Conservation (phyloP, 345 rosid genomes). For the Trapa incisa region DNA sequence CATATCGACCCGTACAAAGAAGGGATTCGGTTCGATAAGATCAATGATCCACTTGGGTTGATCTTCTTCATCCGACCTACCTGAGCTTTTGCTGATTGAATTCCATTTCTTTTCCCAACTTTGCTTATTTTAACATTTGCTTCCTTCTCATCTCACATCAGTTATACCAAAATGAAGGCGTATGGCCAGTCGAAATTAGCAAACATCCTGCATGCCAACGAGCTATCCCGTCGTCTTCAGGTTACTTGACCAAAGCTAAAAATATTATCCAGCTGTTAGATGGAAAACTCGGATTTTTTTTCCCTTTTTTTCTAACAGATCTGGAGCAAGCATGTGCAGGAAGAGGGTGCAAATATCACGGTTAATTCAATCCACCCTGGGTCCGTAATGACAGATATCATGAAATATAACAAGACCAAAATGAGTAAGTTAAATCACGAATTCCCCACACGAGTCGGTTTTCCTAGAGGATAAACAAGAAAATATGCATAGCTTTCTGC, state of each 20-base stretch:
- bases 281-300: background rate
- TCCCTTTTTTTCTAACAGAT: background rate
- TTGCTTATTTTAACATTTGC: background rate
- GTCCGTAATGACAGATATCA: slow-evolving; percentile 71
- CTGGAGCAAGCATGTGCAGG: slow-evolving; percentile 23
- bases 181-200: slow-evolving; percentile 94
- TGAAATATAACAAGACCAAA: slow-evolving; percentile 37
- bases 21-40: slow-evolving; percentile 50
- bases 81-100: background rate
- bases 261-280: background rate
- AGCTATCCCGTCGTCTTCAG: slow-evolving; percentile 77
- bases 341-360: slow-evolving; percentile 68
- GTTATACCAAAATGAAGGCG: slow-evolving; percentile 78
- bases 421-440: slow-evolving; percentile 46
- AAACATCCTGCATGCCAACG: slow-evolving; percentile 74
- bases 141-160: slow-evolving; percentile 11
- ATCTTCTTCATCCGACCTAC: background rate
- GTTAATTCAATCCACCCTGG: slow-evolving; percentile 90
- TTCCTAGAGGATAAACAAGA: too few relatives aligned
- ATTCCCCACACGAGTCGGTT: too few relatives aligned
- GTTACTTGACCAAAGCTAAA: slow-evolving; percentile 14
- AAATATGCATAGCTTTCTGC: too few relatives aligned
- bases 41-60: slow-evolving; percentile 39
- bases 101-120: background rate
- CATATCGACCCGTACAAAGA: slow-evolving; percentile 45